Base-by-base conservation (phyloP, 306 rosid genomes). In the Citrullus colocynthis region DNA sequence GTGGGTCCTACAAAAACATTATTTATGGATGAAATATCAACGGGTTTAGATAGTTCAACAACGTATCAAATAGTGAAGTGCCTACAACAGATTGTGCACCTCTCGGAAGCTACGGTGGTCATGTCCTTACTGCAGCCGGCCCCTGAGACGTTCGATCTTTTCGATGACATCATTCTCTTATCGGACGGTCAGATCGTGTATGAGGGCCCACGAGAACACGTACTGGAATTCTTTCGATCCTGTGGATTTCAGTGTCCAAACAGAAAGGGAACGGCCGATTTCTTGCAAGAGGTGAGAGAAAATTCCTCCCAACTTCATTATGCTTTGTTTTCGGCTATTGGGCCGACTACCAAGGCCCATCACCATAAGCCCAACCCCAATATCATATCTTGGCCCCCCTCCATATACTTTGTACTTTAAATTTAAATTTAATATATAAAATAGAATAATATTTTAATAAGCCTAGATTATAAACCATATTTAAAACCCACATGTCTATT, bases 21-120 rank as follows among this genome's bases (percentile, higher is more conserved):
- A 14, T 85, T 90, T 17, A 90, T 90, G 96, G 96, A 88, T 64
- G 96, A 90, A 79, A 90, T 90, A 85, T 88, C 92, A 51, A 90
- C 82, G 73, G 96, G 96, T 17, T 79, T 90, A 74, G 96, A 90
- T 83, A 90, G 96, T 85, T 88, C 96, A 75, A 90, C 92, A 2
- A 81, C 92, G 10, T 84, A 85, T 79, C 91, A 90, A 78, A 87
- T 90, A 48, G 80, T 85, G 41, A 80, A 88, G 24, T 88, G 86
- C 73, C 77, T 88, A 44, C 88, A 85, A 66, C 92, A 90, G 70
- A n/a, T 90, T 48, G 85, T 83, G 18, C 89, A 84, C 75, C 80
- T 85, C 75, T 82, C 87, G 48, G 88, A 82, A 28, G 88, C 86
- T 54, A 88, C 95, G 28, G 86, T 90, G 79, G 76, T 90, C 65